A percentile compares a stretch with the other conserved stretches of the same genome.
Evolutionary conservation across 139 green algal genomes (phyloP).

Genomic region (Auxenochlorella protothecoides): DNA sequence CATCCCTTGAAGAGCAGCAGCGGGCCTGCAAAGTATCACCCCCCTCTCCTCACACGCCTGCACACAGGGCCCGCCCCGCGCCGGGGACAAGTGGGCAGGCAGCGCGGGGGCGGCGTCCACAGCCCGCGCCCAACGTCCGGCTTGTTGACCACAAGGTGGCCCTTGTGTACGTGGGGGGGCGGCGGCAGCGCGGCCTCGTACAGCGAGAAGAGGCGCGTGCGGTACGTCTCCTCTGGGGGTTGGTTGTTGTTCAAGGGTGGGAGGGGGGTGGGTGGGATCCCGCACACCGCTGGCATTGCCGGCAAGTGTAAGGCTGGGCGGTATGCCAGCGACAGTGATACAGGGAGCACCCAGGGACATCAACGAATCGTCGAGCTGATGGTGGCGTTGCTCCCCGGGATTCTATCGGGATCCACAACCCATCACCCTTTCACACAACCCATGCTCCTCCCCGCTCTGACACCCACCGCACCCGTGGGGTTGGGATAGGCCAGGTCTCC

Average conservation of each 20-base stretch:
- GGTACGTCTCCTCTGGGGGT: conserved; percentile 56
- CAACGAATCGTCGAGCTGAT: no score
- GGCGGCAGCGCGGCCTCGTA: conserved; percentile 74
- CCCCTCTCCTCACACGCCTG: not conserved
- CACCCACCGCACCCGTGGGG: conserved; percentile 29
- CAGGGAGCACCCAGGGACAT: no score
- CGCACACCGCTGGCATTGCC: no score
- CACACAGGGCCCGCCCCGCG: not conserved
- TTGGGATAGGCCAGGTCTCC: conserved; percentile 84
- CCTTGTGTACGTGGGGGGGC: conserved; percentile 56
- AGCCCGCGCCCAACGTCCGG: conserved; percentile 13
- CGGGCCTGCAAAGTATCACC: no score
- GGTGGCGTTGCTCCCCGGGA: no score
- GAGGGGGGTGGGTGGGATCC: not conserved
- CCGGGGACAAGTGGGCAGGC: no score
- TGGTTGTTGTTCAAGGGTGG: not conserved
- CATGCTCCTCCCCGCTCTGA: no score
- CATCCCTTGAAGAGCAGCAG: no score
- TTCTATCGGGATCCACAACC: no score
- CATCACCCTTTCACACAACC: no score
- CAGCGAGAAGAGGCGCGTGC: conserved; percentile 60
- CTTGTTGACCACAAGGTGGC: conserved; percentile 71
- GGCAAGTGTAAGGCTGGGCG: no score
- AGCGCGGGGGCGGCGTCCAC: not conserved
- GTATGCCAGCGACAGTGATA: no score